Base-by-base conservation (phyloP, 805 yeast genomes). In the Barnettozyma pratensis region DNA sequence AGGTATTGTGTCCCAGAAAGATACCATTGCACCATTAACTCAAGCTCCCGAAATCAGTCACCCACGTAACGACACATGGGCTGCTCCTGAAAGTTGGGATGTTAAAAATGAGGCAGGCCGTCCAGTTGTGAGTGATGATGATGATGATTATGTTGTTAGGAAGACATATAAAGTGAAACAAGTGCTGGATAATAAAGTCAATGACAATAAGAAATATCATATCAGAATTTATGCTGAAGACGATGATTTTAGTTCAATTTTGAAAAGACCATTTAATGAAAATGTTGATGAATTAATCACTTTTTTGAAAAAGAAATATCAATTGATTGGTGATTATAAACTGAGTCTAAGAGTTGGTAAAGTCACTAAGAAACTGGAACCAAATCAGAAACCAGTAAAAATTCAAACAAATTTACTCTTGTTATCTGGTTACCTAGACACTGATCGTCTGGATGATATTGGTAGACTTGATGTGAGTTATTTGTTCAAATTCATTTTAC, bases 391-490 rank as follows among this genome's bases (percentile, higher is more conserved):
- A 51, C 97, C 97, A 0, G 73, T 91, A 37, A 75, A 80, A 49
- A 81, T 87, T 48, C 96, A 90, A 64, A 75, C 84, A 57, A 84
- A 85, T 41, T 66, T 90, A 44, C 65, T 91, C 30, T 69, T 83
- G 49, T 68, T 87, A 38, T 83, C 87, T 60, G 98, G 97, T 5
- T 91, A 85, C 60, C 75, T 78, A 4, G 86, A 83, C 42, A 73
- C 78, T n/a, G 97, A 91, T 61, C 81, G 83, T 45, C 68, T 89
- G 45, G 83, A 81, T 53, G 85, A 81, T 44, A 75, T 90, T 51
- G 96, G 96, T 32, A 74, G 95, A 51, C 90, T 86, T 48, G 97
- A 91, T 65, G 66, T 90, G 52, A 82, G 90, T 44, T 88, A 82
- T 59, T 72, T 91, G 39, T 87, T 90, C 67, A 86, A 88, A 55